phyloP scores from a whole-genome alignment of 2,329 filamentous ascomycete species.

The Fusarium redolens region DNA sequence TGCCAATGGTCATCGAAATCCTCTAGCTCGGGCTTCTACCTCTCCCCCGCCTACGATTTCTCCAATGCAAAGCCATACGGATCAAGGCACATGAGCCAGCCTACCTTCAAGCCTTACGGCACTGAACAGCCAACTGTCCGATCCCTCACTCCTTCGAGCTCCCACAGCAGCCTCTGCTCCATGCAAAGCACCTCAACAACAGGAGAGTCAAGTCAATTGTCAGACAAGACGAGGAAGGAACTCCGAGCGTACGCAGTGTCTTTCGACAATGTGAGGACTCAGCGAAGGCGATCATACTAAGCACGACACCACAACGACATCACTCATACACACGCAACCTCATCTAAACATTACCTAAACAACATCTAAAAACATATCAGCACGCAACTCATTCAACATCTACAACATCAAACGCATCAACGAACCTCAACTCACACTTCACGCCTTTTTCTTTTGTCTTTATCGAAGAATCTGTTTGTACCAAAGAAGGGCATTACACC shows the following conservation, averaged over 20 bases:
- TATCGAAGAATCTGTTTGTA: conserved; percentile 54
- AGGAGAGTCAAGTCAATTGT: conserved; percentile 69
- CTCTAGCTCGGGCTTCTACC: conserved; percentile 66
- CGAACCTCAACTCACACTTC: conserved; percentile 33
- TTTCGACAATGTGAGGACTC: conserved; percentile 82
- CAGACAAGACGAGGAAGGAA: conserved; percentile 81
- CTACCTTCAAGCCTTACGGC: conserved; percentile 41
- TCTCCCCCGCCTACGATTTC: conserved; percentile 82
- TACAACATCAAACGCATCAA: conserved; percentile 34
- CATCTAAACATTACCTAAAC: conserved; percentile 7
- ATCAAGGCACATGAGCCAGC: conserved; percentile 56
- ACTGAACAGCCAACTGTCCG: conserved; percentile 48
- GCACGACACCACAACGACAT: conserved; percentile 21
- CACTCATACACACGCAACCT: conserved; percentile 2
- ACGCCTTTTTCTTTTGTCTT: conserved; percentile 38
- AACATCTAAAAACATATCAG: conserved; percentile 28
- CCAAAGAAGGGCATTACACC: conserved; percentile 59
- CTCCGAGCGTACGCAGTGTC: conserved; percentile 87
- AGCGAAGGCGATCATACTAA: conserved; percentile 68
- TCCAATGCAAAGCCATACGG: conserved; percentile 69
- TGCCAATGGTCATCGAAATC: conserved; percentile 61
- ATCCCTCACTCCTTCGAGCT: conserved; percentile 76
- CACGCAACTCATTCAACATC: conserved; percentile 49
- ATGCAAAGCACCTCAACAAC: conserved; percentile 72
- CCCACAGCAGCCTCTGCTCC: conserved; percentile 85